Evolutionary conservation across 257 asterid genomes (phyloP).

Genomic region (Solanum chilense): DNA sequence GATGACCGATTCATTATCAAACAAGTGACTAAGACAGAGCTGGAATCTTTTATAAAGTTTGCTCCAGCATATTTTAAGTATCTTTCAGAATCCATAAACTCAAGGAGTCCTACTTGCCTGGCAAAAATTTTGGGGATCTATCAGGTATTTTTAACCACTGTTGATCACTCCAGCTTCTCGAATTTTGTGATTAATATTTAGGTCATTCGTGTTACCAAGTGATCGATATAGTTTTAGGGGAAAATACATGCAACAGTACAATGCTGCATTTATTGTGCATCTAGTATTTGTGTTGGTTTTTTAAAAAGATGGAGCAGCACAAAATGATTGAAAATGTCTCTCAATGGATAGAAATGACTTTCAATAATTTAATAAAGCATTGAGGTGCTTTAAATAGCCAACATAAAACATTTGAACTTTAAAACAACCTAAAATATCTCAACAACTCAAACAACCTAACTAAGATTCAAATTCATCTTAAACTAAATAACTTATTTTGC

Average conservation of each 20-base stretch:
- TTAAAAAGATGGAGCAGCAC: neutral
- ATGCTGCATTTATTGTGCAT: neutral
- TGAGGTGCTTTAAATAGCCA: no score
- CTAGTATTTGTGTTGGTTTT: neutral
- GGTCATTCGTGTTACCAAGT: neutral
- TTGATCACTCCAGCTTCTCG: neutral
- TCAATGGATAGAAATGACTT: no score
- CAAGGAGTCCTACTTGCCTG: constrained; percentile 84
- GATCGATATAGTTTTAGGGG: neutral
- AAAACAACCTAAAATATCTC: no score
- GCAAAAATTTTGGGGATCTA: constrained; percentile 93
- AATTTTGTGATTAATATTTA: neutral
- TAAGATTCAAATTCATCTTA: no score
- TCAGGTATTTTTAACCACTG: constrained; percentile 49
- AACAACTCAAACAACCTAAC: no score
- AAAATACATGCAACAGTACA: neutral
- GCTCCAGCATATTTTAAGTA: constrained; percentile 85
- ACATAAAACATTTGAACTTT: no score
- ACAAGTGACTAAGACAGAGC: constrained; percentile 97
- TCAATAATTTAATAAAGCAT: no score
- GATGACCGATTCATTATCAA: constrained; percentile 90
- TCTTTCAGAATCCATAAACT: constrained; percentile 57
- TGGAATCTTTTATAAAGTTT: constrained; percentile 88
- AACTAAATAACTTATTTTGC: no score
- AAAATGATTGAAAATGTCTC: no score